phyloP scores from a whole-genome alignment of 495 filamentous ascomycete genomes.

The Xylaria intraflava region DNA sequence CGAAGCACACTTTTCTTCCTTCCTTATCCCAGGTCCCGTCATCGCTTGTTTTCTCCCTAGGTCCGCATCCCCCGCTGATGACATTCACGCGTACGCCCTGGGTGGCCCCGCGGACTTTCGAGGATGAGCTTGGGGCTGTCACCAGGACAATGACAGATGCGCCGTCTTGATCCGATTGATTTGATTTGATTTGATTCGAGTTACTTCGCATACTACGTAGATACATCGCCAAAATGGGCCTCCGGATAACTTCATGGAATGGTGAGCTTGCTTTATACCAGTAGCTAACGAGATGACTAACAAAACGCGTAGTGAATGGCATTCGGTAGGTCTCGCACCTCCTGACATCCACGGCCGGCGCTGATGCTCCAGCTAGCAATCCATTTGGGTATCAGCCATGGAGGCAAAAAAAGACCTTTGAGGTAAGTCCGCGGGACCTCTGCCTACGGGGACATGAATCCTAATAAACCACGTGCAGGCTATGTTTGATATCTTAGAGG shows the following conservation, averaged over 20 bases:
- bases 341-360: background rate
- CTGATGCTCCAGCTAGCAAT: slow-evolving; percentile 50
- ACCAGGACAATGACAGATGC: background rate
- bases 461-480: slow-evolving; percentile 36
- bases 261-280: slow-evolving; percentile 13
- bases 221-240: slow-evolving; percentile 16
- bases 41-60: background rate
- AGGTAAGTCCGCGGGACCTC: slow-evolving; percentile 37
- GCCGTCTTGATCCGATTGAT: background rate
- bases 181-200: too few species aligned
- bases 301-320: slow-evolving; percentile 66
- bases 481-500: slow-evolving; percentile 92
- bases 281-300: slow-evolving; percentile 12
- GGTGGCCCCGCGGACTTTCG: background rate
- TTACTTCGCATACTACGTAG: too few species aligned
- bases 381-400: slow-evolving; percentile 96
- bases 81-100: background rate
- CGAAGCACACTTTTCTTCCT: background rate
- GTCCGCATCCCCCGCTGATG: background rate
- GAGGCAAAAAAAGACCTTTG: slow-evolving; percentile 78
- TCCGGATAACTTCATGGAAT: slow-evolving; percentile 33
- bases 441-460: background rate
- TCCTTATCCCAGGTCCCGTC: too few species aligned
- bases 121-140: slow-evolving; percentile 2
- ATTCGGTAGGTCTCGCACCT: slow-evolving; percentile 57